phyloP scores from a whole-genome alignment of 352 stramenopile species.

The Phytophthora citricola region DNA sequence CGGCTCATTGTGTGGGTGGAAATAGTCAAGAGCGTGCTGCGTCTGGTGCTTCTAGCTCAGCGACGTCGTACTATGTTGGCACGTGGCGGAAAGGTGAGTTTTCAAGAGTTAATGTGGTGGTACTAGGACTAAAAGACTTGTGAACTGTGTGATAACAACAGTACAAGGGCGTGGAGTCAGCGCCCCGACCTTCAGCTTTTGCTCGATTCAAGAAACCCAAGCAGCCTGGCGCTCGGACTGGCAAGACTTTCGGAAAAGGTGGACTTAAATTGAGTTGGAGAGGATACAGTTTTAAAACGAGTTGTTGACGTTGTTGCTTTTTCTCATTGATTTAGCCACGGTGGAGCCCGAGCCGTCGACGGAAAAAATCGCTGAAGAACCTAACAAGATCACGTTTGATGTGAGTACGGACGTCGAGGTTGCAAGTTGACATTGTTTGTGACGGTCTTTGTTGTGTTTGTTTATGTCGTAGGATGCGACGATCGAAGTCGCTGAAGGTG shows the following conservation, averaged over 20 bases:
- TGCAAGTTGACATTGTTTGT: neutral
- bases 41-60: conserved; percentile 70
- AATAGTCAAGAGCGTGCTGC: conserved; percentile 73
- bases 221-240: conserved; percentile 63
- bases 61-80: conserved; percentile 64
- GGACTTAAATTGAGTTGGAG: conserved; percentile 7
- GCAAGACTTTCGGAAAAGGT: conserved; percentile 74
- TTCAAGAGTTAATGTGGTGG: neutral
- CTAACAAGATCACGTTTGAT: conserved; percentile 65
- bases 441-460: neutral
- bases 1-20: conserved; percentile 84
- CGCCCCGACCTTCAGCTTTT: conserved; percentile 56
- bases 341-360: conserved; percentile 30
- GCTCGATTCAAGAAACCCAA: conserved; percentile 72
- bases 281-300: conserved; percentile 2
- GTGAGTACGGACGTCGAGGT: conserved; percentile 24
- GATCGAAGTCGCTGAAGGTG: conserved; percentile 38
- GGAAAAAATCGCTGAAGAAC: conserved; percentile 33
- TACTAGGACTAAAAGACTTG: neutral
- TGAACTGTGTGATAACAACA: conserved; percentile 20
- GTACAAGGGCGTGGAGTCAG: conserved; percentile 66
- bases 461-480: conserved; percentile 53
- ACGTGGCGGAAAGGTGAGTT: conserved; percentile 61
- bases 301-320: neutral
- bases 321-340: conserved; percentile 13